Percentiles rank a stretch among this genome's conserved stretches.
Evolutionary conservation across 345 rosid genomes (phyloP).

Genomic region (Citrus unshiu): DNA sequence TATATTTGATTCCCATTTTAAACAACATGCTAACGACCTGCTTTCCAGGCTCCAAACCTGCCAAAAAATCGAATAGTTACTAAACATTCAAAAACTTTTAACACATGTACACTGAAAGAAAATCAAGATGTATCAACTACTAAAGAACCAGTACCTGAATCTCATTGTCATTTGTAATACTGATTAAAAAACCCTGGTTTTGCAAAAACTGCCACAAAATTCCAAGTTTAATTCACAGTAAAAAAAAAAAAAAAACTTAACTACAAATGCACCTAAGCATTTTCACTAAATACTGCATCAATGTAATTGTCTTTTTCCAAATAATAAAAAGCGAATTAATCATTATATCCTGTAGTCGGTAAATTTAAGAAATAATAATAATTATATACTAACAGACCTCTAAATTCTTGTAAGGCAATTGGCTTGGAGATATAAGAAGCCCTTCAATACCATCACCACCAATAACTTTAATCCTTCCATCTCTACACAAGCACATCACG

Average conservation of each 20-base stretch:
- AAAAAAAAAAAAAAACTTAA: neutral
- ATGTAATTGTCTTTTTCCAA: neutral
- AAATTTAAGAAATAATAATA: neutral
- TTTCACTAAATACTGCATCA: neutral
- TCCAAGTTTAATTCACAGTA: conserved; percentile 5
- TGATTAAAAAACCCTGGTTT: conserved; percentile 55
- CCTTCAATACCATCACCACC: conserved; percentile 72
- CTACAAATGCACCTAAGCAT: neutral
- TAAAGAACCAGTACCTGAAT: conserved; percentile 49
- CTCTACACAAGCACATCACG: conserved; percentile 30
- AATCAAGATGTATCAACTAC: neutral
- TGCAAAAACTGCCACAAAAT: conserved; percentile 55
- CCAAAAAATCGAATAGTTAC: conserved; percentile 18
- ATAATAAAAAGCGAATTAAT: neutral
- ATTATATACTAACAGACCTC: conserved; percentile 32
- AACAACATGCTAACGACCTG: conserved; percentile 36
- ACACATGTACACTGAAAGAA: neutral
- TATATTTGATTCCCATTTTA: conserved; percentile 59
- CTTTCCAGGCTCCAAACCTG: conserved; percentile 70
- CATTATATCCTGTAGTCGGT: neutral
- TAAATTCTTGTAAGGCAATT: conserved; percentile 46
- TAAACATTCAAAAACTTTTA: neutral
- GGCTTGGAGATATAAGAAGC: conserved; percentile 48
- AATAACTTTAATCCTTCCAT: conserved; percentile 65
- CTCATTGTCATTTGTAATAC: conserved; percentile 50